phyloP scores from a whole-genome alignment of 192 early-diverging fungal genomes.

The Linnemannia exigua region DNA sequence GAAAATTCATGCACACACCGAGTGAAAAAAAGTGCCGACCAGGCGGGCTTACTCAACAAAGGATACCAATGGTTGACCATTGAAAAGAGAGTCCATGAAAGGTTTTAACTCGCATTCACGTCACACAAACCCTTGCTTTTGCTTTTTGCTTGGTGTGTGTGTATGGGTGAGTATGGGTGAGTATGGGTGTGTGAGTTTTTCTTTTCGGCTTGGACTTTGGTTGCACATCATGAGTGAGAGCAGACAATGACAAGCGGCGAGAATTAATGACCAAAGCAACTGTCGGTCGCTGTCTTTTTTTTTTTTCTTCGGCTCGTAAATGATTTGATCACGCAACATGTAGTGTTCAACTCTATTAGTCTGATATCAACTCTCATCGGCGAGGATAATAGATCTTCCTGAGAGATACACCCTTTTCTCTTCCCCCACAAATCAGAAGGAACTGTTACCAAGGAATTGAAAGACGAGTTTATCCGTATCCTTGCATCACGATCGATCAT shows the following conservation, averaged over 20 bases:
- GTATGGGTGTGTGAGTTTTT: no score
- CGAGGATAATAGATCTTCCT: background rate
- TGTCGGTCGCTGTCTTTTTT: no score
- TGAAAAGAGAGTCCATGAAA: background rate
- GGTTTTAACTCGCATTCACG: background rate
- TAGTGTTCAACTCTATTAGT: background rate
- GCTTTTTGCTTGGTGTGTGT: background rate
- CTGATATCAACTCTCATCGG: background rate
- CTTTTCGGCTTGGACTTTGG: background rate
- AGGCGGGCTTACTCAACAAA: background rate
- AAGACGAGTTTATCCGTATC: no score
- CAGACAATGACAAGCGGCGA: background rate
- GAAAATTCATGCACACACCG: no score
- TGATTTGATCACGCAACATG: background rate
- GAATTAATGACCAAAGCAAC: no score
- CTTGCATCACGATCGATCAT: no score
- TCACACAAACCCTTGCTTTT: background rate
- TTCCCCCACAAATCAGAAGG: background rate
- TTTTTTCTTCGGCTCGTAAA: background rate
- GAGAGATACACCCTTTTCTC: background rate
- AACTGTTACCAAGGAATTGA: background rate
- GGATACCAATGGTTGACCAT: no score
- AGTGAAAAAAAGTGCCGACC: background rate
- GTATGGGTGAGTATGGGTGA: no score
- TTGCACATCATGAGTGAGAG: background rate